Conservation (phyloP, 2,329 filamentous ascomycete genomes). For the Talaromyces piceae region DNA sequence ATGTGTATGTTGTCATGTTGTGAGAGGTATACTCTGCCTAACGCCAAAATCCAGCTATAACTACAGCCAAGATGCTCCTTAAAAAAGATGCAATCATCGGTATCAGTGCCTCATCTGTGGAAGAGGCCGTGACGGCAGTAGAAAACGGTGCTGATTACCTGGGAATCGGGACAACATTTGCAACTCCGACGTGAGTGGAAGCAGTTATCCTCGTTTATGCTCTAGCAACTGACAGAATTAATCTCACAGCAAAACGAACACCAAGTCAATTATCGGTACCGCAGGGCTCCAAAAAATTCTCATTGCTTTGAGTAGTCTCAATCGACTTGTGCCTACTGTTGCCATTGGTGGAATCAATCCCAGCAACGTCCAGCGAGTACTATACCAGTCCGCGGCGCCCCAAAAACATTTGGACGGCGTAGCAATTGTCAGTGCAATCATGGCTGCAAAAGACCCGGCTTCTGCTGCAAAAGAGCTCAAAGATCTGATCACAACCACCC, state of each 20-base stretch:
- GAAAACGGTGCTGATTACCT: conserved; percentile 78
- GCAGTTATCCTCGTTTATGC: too few species aligned
- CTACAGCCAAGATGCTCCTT: conserved; percentile 62
- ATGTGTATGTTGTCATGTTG: conserved; percentile 52
- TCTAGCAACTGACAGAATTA: not conserved
- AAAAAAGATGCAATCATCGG: conserved; percentile 77
- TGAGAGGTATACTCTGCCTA: not conserved
- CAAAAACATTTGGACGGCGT: conserved; percentile 66
- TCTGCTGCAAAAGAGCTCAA: conserved; percentile 54
- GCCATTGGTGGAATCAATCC: conserved; percentile 85
- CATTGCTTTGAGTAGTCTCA: conserved; percentile 45
- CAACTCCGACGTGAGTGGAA: conserved; percentile 66
- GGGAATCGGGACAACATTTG: conserved; percentile 82
- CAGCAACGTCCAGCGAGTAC: conserved; percentile 64
- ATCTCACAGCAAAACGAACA: conserved; percentile 68
- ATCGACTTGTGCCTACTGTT: conserved; percentile 47
- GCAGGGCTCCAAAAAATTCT: conserved; percentile 63
- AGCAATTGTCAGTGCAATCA: conserved; percentile 82
- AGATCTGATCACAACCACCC: conserved; percentile 43
- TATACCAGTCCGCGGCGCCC: conserved; percentile 58
- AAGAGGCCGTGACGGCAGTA: conserved; percentile 67
- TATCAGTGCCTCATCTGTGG: conserved; percentile 68
- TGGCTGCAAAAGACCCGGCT: conserved; percentile 62
- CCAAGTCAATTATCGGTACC: conserved; percentile 71
- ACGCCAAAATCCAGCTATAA: not conserved